Conservation (phyloP, 257 asterid species). For the Solanum chmielewskii region DNA sequence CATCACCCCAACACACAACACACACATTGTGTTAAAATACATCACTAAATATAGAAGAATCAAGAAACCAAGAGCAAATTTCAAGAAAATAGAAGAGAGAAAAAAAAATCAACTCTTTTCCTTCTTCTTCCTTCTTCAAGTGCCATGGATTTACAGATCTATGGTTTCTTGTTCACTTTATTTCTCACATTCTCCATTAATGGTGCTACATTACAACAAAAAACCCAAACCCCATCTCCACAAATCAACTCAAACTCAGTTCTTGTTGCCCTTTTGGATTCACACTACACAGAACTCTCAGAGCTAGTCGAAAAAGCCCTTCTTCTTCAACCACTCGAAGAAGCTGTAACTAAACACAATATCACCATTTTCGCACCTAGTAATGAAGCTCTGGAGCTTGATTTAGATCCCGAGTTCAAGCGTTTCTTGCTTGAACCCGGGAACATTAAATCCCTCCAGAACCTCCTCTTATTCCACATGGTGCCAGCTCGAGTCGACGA, state of each 20-base stretch:
- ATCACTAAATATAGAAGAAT: neutral
- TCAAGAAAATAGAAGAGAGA: neutral
- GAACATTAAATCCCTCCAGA: slow-evolving; percentile 68
- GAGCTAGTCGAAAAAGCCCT: slow-evolving; percentile 93
- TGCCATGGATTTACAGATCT: slow-evolving; percentile 89
- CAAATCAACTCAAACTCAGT: slow-evolving; percentile 83
- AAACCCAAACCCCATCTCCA: neutral
- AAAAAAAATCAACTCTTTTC: slow-evolving; percentile 14
- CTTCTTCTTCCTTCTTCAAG: neutral
- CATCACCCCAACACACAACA: neutral
- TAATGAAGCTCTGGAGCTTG: slow-evolving; percentile 73
- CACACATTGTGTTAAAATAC: neutral
- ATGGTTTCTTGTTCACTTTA: slow-evolving; percentile 39
- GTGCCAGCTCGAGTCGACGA: slow-evolving; percentile 57
- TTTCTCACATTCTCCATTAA: slow-evolving; percentile 13
- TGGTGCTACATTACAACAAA: slow-evolving; percentile 58
- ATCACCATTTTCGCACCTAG: slow-evolving; percentile 88
- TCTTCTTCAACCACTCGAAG: slow-evolving; percentile 64
- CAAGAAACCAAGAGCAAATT: neutral
- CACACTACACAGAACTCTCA: slow-evolving; percentile 82
- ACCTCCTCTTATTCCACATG: slow-evolving; percentile 66
- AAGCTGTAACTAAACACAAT: slow-evolving; percentile 64
- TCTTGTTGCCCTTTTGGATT: slow-evolving; percentile 80
- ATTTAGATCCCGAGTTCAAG: slow-evolving; percentile 90
- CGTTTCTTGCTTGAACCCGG: slow-evolving; percentile 71